Base-by-base conservation (phyloP, 345 rosid species). In the Rhizophora apiculata region DNA sequence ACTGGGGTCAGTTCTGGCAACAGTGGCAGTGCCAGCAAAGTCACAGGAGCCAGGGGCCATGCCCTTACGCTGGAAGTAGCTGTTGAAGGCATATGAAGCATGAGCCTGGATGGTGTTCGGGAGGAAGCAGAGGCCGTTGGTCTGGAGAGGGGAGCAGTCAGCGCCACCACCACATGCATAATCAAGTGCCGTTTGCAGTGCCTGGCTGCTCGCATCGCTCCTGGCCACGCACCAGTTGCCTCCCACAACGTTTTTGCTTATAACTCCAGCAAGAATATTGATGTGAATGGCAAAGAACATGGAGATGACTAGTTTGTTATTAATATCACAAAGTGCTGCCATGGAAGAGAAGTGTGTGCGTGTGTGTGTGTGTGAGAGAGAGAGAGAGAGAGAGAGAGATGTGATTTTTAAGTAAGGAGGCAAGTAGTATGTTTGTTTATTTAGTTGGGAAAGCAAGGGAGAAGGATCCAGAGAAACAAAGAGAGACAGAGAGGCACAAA, bases 41-140 rank as follows among this genome's bases (percentile, higher is more conserved):
- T 90, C 87, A 59, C 96, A 90, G 22, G 96, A 88, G 63, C 92
- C 92, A 65, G 94, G 87, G 26, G 88, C 87, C 90, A 88, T 85
- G 71, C 51, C 63, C 63, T 77, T 81, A 64, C 89, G 84, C 31
- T 88, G 92, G 68, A 69, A 90, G 76, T 80, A 90, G 79, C 94
- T 90, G 63, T 90, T 88, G 82, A 86, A 90, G 29, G 96, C 92
- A 60, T 88, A 90, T 39, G 96, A 90, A 29, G 96, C 87, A 37
- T 90, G 96, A 31, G 92, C 94, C 24, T 78, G 87, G 24, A 88
- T 39, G 0, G 92, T 87, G 70, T 90, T 88, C 1, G 96, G 94
- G 6, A 88, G 85, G 58, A 76, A 88, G 49, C 96, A 90, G 0
- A 87, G 78, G 1, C 94, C 92, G 37, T 31, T 61, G 0, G 92